Percentiles rank a stretch among this genome's conserved stretches.
Conservation (phyloP, 345 rosid species). For the Lagerstroemia speciosa region DNA sequence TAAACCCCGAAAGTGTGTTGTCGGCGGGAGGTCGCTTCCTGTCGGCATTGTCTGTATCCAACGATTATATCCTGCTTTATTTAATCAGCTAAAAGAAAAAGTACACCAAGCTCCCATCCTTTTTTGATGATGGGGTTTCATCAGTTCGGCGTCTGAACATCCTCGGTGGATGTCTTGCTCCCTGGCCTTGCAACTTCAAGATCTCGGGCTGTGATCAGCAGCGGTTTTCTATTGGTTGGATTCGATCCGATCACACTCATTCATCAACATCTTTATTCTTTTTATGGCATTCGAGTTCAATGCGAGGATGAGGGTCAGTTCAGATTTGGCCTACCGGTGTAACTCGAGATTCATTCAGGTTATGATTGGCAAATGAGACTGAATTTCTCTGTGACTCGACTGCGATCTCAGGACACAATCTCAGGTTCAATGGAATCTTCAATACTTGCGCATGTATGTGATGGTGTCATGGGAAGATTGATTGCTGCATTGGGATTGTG, state of each 20-base stretch:
- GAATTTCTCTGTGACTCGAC: slow-evolving; percentile 46
- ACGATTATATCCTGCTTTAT: slow-evolving; percentile 35
- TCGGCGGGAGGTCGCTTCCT: slow-evolving; percentile 83
- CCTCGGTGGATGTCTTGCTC: neutral
- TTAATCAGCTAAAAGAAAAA: slow-evolving; percentile 37
- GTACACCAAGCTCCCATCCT: slow-evolving; percentile 3
- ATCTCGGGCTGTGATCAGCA: neutral
- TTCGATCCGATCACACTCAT: slow-evolving; percentile 1
- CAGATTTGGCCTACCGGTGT: slow-evolving; percentile 8
- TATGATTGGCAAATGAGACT: slow-evolving; percentile 44
- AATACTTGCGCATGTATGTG: neutral
- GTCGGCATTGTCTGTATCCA: slow-evolving; percentile 87
- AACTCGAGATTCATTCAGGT: slow-evolving; percentile 16
- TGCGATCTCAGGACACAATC: slow-evolving; percentile 17
- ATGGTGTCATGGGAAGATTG: neutral
- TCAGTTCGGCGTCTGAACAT: neutral
- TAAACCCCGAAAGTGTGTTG: slow-evolving; percentile 32
- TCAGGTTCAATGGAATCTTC: neutral
- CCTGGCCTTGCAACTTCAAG: neutral
- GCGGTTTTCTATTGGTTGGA: slow-evolving; percentile 5
- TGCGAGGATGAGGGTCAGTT: slow-evolving; percentile 23
- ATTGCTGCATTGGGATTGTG: neutral
- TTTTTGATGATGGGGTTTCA: slow-evolving; percentile 10
- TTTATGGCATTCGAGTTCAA: slow-evolving; percentile 13
- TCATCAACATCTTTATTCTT: neutral